A percentile compares a stretch with the other conserved stretches of the same genome.
Evolutionary conservation across 2,329 filamentous ascomycete genomes (phyloP).

Genomic region (Diaporthe sp.): DNA sequence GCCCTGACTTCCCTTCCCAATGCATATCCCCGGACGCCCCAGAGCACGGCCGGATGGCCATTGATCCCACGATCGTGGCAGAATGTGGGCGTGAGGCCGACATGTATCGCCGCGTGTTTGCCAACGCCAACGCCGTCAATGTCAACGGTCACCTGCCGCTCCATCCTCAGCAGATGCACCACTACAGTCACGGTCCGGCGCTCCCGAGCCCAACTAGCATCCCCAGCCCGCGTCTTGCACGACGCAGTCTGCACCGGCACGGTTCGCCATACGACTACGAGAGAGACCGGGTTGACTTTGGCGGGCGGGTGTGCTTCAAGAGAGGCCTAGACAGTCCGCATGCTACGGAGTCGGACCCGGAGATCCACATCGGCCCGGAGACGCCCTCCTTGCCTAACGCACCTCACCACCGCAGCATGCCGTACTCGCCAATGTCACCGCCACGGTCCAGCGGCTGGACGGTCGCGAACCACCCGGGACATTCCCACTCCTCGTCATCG

Average conservation of each 20-base stretch:
- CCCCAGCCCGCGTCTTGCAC: conserved; percentile 38
- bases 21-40: conserved; percentile 77
- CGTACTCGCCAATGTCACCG: conserved; percentile 37
- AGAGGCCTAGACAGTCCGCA: conserved; percentile 52
- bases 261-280: conserved; percentile 41
- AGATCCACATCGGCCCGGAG: conserved; percentile 43
- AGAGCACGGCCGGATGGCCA: conserved; percentile 77
- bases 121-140: conserved; percentile 43
- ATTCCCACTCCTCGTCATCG: conserved; percentile 26
- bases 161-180: conserved; percentile 39
- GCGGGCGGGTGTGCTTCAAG: conserved; percentile 50
- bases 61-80: conserved; percentile 69
- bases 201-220: conserved; percentile 45
- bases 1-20: conserved; percentile 80
- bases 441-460: conserved; percentile 42
- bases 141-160: conserved; percentile 37
- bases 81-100: conserved; percentile 66
- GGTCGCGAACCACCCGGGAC: conserved; percentile 46
- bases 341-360: conserved; percentile 55
- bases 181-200: conserved; percentile 40
- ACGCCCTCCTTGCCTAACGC: conserved; percentile 31
- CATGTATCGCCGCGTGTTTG: conserved; percentile 55
- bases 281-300: conserved; percentile 40
- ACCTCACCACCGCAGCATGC: conserved; percentile 30
- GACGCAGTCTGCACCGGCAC: conserved; percentile 21